Evolutionary conservation across 75 land plant species (phyloP).

Genomic region (Sequoiadendron giganteum): DNA sequence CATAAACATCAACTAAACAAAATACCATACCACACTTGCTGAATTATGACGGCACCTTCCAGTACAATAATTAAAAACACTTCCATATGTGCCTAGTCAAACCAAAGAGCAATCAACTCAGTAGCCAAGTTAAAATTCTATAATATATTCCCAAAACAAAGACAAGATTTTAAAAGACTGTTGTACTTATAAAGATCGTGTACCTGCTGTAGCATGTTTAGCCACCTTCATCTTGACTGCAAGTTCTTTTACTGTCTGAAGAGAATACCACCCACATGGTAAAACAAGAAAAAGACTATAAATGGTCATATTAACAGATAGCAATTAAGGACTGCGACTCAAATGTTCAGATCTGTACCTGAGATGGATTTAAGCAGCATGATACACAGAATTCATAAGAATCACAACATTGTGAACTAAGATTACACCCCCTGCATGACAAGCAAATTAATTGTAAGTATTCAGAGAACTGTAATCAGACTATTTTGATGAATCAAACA

Average conservation of each 20-base stretch:
- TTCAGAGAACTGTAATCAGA: not conserved
- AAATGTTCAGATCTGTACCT: constrained; percentile 29
- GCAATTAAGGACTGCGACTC: not conserved
- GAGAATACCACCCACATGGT: not conserved
- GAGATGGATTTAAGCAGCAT: constrained; percentile 76
- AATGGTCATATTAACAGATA: not conserved
- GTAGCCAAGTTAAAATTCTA: not conserved
- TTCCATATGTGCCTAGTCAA: constrained; percentile 61
- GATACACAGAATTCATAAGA: constrained; percentile 92
- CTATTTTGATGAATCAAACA: constrained; percentile 5
- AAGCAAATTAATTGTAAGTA: not conserved
- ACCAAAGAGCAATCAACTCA: constrained; percentile 8
- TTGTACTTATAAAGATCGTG: not conserved
- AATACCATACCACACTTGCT: constrained; percentile 74
- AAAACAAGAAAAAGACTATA: constrained; percentile 1
- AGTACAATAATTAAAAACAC: constrained; percentile 77
- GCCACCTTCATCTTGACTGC: constrained; percentile 69
- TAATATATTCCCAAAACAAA: not conserved
- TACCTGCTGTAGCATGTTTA: constrained; percentile 70
- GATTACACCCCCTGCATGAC: constrained; percentile 70
- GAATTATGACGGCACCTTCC: constrained; percentile 91
- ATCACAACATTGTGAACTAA: constrained; percentile 73
- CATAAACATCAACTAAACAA: not conserved
- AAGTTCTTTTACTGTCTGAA: constrained; percentile 57
- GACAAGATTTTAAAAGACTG: not conserved